These are phyloP conservation scores for Lasiosphaeriaceae sp. DNA, from an alignment of 495 filamentous ascomycete species.

Conservation along the genomic window DNA sequence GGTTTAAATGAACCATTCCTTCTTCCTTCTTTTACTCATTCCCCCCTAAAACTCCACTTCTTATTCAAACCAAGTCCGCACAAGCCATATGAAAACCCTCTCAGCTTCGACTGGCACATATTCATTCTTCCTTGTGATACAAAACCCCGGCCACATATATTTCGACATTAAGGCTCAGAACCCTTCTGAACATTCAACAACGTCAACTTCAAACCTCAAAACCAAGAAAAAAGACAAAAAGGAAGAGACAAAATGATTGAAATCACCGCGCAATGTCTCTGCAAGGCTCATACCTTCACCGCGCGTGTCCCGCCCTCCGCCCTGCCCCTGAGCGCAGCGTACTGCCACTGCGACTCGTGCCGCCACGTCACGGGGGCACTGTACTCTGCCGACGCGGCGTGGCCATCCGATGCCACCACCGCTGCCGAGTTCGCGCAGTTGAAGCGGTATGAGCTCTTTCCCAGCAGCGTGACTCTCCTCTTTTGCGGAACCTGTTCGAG, in stretches of 20 bases:
- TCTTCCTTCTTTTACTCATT: not conserved
- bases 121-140: no score
- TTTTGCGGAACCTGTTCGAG: constrained; percentile 49
- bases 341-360: constrained; percentile 44
- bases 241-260: not conserved
- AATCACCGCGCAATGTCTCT: constrained; percentile 29
- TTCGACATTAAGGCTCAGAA: no score
- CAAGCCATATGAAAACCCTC: no score
- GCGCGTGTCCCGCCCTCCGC: constrained; percentile 10
- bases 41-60: not conserved
- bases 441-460: constrained; percentile 30
- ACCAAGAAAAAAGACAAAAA: not conserved
- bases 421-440: constrained; percentile 14
- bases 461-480: constrained; percentile 18
- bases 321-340: constrained; percentile 23
- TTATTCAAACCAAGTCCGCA: no score
- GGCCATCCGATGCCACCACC: no score
- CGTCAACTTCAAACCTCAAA: no score
- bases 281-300: constrained; percentile 29
- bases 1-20: not conserved
- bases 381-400: constrained; percentile 16
- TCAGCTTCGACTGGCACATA: no score
- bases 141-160: no score
- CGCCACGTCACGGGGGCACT: constrained; percentile 34
- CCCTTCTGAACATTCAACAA: no score